Evolutionary conservation across 495 filamentous ascomycete species (phyloP), one percentile per base, ranked within the genome.

Genomic region (Cercophora newfieldiana): DNA sequence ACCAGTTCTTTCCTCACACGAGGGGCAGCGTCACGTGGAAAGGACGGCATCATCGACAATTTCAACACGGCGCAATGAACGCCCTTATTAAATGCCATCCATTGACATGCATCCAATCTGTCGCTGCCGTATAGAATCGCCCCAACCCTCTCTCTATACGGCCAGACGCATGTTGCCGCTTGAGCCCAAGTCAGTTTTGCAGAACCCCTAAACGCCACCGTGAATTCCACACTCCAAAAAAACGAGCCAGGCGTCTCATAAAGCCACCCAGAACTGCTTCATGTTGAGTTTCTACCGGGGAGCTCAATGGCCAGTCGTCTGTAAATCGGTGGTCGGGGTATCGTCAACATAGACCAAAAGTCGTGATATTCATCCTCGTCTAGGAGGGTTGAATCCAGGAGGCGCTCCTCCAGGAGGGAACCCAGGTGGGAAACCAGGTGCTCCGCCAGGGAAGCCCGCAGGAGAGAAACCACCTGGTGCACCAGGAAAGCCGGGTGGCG

Each of bases 371-470:
- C 83, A 91, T 79, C 91, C 81, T 68, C 91, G 87, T 58, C 86
- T 77, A 4, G 81, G 88, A 67, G 80, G 80, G 66, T 84, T 82
- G 71, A 94, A 95, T 24, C 92, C 91, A n/a, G 89, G 85, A 56
- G 84, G 82, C 30, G 81, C 78, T 14, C 67, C 72, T 64, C 78
- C 73, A 58, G 91, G 82, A 66, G 82, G 82, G 74, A 81, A 79
- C 33, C 76, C 79, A 63, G 80, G 77, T 25, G 83, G 78, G 63
- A 83, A 83, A 22, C 84, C 84, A 61, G 82, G 83, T 51, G 76
- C 79, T 49, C 67, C 69, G 56, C 90, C 81, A 61, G 81, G 81
- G 71, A 81, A 80, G 56, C 77, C 78, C 26, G 80, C 74, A 16
- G 74, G 76, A 58, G 82, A 77, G 61, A 84, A 83, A 18, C 80